Evolutionary conservation across 305 asterid species (phyloP), one percentile per base, ranked within the genome.

Genomic region (Ajuga reptans): DNA sequence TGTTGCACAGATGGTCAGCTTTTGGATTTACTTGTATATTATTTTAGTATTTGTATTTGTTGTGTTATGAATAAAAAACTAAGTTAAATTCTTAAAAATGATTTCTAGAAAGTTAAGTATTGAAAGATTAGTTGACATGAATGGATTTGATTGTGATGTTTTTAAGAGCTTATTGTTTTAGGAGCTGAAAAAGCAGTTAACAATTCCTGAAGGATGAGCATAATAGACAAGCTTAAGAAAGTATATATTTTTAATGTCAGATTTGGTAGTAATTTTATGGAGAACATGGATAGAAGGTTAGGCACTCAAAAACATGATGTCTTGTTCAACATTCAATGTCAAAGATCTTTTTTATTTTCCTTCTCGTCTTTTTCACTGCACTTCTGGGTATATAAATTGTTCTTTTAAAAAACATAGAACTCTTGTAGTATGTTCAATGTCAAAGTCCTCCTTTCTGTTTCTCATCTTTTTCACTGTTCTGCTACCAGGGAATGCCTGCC

Each of bases 1-100:
- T 75, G 96, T 94, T 57, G 99, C 97, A 17, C 97, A 94, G 84
- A 86, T 58, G 96, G 99, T 91, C 47, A 81, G 91, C 66, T 69
- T 81, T 78, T 66, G 68, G 77, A 61, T 68, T 78, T 56, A 49
- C 53, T 60, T 72, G 15, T 67, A 24, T 60, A 14, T 67, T 72
- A 29, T 46, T 43, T 50, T 65, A n/a, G 8, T 34, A 37, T 70
- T 42, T 66, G 6, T 33, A n/a, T 62, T 69, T 61, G 62, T 57
- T 64, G 27, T 29, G 55, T 73, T 18, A 14, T 15, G 17, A 46
- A 50, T 49, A 12, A 18, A 21, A 47, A 64, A 71, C 16, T 18
- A 31, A 7, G 55, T 45, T 68, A 37, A 3, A 45, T 71, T 55
- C 68, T 47, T 56, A 16, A 39, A 63, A 11, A 55, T 63, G n/a